Conservation (phyloP, 2,329 filamentous ascomycete genomes). For the Sordariomycetes sp. region DNA sequence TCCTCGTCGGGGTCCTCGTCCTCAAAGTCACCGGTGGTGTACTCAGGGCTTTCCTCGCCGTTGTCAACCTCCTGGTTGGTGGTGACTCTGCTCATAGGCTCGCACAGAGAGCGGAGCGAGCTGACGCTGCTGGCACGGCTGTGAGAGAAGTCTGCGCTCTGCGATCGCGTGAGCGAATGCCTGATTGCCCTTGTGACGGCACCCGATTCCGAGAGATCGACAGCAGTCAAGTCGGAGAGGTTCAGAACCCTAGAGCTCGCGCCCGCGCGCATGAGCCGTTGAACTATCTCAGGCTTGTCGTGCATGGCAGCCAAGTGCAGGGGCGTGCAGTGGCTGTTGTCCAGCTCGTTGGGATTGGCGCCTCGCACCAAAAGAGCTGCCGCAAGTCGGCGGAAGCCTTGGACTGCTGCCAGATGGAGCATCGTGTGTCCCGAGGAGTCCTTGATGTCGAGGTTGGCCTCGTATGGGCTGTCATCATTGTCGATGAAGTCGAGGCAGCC, state of each 20-base stretch:
- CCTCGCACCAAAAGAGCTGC: constrained; percentile 68
- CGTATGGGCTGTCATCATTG: constrained; percentile 62
- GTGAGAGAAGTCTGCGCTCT: constrained; percentile 51
- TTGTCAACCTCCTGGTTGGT: constrained; percentile 26
- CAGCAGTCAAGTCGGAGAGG: constrained; percentile 59
- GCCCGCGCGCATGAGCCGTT: constrained; percentile 62
- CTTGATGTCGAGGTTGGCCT: constrained; percentile 57
- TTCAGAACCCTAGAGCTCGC: constrained; percentile 64
- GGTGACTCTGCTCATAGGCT: constrained; percentile 31
- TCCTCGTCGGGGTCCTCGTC: constrained; percentile 29
- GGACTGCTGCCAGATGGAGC: constrained; percentile 68
- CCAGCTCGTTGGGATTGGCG: constrained; percentile 65
- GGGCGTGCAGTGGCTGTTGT: constrained; percentile 73
- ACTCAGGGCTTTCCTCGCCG: constrained; percentile 32
- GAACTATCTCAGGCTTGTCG: constrained; percentile 66
- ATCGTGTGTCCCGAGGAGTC: constrained; percentile 65
- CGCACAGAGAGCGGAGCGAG: constrained; percentile 60
- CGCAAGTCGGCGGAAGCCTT: constrained; percentile 67
- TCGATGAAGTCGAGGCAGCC: constrained; percentile 72
- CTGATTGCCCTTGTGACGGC: constrained; percentile 56
- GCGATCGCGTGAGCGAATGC: constrained; percentile 52
- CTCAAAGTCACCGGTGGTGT: constrained; percentile 34
- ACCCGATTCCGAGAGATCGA: constrained; percentile 60
- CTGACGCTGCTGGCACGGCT: constrained; percentile 58
- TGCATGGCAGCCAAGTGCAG: constrained; percentile 75